Base-by-base conservation (phyloP, 805 yeast species). In the Ogataea methylovora region DNA sequence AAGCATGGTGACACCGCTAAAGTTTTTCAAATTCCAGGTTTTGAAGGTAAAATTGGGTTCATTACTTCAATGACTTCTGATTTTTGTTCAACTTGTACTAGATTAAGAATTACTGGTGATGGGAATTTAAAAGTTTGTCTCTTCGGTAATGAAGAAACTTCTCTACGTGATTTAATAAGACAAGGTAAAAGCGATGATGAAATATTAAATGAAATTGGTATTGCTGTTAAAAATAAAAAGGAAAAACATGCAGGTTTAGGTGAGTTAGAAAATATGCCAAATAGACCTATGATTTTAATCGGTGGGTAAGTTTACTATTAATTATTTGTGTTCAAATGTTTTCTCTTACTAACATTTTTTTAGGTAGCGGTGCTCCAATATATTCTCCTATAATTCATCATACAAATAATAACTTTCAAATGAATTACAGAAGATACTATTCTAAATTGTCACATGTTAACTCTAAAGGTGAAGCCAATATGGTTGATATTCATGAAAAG, bases 51-150 rank as follows among this genome's bases (percentile, higher is more conserved):
- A 14, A 44, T 72, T 14, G 78, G 78, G 2, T 71, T 72, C 43
- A 72, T 72, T 35, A 65, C 76, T 1, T 71, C 77, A 2, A 72
- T 72, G 77, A 71, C 77, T 7, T 59, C 65, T 21, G 65, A 68
- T 44, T 72, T 72, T 43, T 72, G 78, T 43, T 54, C 66, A 0
- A 60, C 71, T 13, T 72, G 78, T 42, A 72, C 71, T n/a, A 52
- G 78, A 21, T 50, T 72, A 21, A 51, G 77, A 24, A 53, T 72
- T 16, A 72, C 79, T 2, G 56, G 66, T 15, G 78, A 72, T 47
- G 78, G 78, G 0, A 71, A 71, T 40, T 51, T 72, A 36, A 72
- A 72, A 48, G 77, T 71, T 23, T 72, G 78, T 43, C 45, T 72
- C 8, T 72, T 72, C 49, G 78, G 72, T 11, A 68, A 70, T 40